A percentile compares a stretch with the other conserved stretches of the same genome.
Evolutionary conservation across 2,329 filamentous ascomycete species (phyloP).

Genomic region (Aspergillaceae sp.): DNA sequence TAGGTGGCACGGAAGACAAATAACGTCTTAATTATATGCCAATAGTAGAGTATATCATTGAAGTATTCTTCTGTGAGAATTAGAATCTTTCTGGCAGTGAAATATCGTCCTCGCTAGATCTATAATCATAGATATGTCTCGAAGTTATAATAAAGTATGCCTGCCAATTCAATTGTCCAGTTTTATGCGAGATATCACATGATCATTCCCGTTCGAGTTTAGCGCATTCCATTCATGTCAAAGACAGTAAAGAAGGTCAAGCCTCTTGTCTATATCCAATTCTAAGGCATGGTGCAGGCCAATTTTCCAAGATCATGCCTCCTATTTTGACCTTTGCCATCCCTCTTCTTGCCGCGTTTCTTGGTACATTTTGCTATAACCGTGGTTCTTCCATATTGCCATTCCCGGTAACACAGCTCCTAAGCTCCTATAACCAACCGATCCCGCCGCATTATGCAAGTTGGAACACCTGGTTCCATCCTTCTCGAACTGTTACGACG

Average conservation of each 20-base stretch:
- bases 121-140: too few relatives aligned
- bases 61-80: too few relatives aligned
- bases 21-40: too few relatives aligned
- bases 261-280: too few relatives aligned
- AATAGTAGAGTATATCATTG: too few relatives aligned
- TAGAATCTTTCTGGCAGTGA: background rate
- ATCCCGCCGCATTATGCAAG: conserved; percentile 8
- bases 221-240: too few relatives aligned
- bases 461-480: conserved; percentile 16
- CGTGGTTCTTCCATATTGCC: background rate
- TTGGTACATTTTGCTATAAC: conserved; percentile 5
- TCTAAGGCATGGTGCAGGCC: background rate
- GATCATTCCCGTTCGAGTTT: too few relatives aligned
- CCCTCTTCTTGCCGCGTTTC: conserved; percentile 6
- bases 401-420: background rate
- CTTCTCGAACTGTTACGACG: background rate
- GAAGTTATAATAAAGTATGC: too few relatives aligned
- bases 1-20: too few relatives aligned
- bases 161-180: too few relatives aligned
- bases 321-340: conserved; percentile 1
- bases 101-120: background rate
- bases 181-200: too few relatives aligned
- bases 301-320: background rate
- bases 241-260: too few relatives aligned
- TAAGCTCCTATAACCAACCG: background rate